Conservation (phyloP, 352 stramenopile species). For the Globisporangium ultimum region DNA sequence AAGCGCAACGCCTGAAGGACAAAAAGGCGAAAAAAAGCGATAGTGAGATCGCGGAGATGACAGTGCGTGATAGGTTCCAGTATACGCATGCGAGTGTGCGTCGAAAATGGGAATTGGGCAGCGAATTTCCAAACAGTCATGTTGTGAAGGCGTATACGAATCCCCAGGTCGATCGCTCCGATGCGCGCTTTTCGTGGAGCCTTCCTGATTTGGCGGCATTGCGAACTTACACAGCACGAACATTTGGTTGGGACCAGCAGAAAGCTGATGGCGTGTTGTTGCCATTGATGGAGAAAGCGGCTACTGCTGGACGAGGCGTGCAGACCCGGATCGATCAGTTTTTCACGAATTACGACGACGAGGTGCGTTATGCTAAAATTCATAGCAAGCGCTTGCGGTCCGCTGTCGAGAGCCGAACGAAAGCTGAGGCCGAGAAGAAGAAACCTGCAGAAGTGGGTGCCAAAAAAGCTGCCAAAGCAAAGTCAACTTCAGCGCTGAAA, state of each 20-base stretch:
- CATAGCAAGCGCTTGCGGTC: slow-evolving; percentile 84
- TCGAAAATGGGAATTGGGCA: slow-evolving; percentile 89
- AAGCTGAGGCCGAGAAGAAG: not conserved
- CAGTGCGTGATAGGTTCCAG: slow-evolving; percentile 79
- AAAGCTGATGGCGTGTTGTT: slow-evolving; percentile 89
- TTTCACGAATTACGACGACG: slow-evolving; percentile 96
- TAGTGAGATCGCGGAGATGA: slow-evolving; percentile 41
- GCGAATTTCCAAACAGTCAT: slow-evolving; percentile 92
- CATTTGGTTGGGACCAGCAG: slow-evolving; percentile 91
- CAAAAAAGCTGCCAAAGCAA: not conserved
- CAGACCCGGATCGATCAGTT: slow-evolving; percentile 95
- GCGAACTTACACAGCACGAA: slow-evolving; percentile 82
- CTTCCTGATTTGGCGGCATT: slow-evolving; percentile 87
- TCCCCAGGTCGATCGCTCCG: slow-evolving; percentile 85
- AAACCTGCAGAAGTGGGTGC: not conserved
- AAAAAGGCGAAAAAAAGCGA: slow-evolving; percentile 58
- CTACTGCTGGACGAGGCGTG: slow-evolving; percentile 24
- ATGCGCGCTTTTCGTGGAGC: slow-evolving; percentile 91
- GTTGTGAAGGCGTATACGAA: slow-evolving; percentile 93
- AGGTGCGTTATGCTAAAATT: slow-evolving; percentile 93
- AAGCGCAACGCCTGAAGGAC: slow-evolving; percentile 36
- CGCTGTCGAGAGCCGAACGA: slow-evolving; percentile 54
- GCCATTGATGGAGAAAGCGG: slow-evolving; percentile 82
- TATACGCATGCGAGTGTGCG: slow-evolving; percentile 88
- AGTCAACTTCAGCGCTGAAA: not conserved